Evolutionary conservation across 495 filamentous ascomycete genomes (phyloP), one percentile per base, ranked within the genome.

Genomic region (Penicillium lividum): DNA sequence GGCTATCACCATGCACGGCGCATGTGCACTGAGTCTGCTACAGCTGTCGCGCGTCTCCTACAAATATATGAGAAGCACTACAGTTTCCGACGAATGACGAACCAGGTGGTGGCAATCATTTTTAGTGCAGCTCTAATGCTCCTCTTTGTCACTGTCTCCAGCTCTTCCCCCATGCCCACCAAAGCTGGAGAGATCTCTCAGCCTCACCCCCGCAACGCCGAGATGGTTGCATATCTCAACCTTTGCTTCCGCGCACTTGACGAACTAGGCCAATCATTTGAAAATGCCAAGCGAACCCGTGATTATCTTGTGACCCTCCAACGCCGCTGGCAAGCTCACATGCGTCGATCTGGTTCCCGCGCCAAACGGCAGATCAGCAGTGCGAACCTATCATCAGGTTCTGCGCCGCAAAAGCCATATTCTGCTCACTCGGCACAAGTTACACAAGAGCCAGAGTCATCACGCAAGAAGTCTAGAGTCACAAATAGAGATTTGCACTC

Each of bases 91-190:
- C 67, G 76, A 34, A 79, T 80, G 70, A 80, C 79, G 64, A 80
- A 78, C 56, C 75, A 80, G 57, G 76, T 76, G 1, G 79, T 82
- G 5, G 72, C 75, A 11, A 78, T 82, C 27, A 80, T 78, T 11
- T 82, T 80, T 66, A 80, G 78, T 45, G 77, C 79, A 9, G 75
- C 79, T 0, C 64, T 80, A 11, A 80, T 80, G 68, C 70, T 80
- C 2, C 72, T 80, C 4, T 80, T 77, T 42, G 72, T 78, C 46
- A 78, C 77, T 2, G 74, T 78, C 16, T 78, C 77, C 2, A 70
- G 67, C 42, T 73, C 74, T 1, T 59, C 73, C 2, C 40, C 66
- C 4, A 60, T 67, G 15, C 66, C 64, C 25, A 54, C 50, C 29
- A 67, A 61, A 30, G 60, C 58, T 1, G 57, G 63, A 46, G 66